Evolutionary conservation across 2,329 filamentous ascomycete genomes (phyloP), one percentile per base, ranked within the genome.

Genomic region (Rutstroemia sp.): DNA sequence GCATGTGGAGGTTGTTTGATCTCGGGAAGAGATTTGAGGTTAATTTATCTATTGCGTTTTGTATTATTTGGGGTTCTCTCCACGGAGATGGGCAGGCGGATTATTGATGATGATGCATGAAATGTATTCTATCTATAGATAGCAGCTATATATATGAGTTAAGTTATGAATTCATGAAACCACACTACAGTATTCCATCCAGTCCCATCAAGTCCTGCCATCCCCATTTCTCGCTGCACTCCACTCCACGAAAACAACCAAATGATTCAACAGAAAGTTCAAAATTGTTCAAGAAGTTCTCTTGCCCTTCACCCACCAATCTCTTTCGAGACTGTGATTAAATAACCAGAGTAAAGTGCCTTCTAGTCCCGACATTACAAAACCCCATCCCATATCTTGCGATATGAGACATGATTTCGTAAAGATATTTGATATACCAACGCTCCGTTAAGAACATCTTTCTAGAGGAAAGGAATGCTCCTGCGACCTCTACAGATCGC

Each of bases 381-480:
- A n/a, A 52, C 25, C 27, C 9, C 52, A 53, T 56, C 60, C 38
- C 51, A 58, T 64, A 60, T 58, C 63, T 57, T 51, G 48, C 46
- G 25, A 47, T 34, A 34, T 5, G 44, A 12, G 30, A 23, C 16
- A 16, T 10, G 19, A n/a, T 25, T 25, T n/a, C 4, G 16, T 30
- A 47, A 47, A 34, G 30, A 34, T 34, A 34, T 23, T 67, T 51
- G 64, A 67, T 70, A 65, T 90, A 70, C 87, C 86, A 88, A 87
- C 84, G 86, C 83, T 89, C 86, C 87, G 86, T 89, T 89, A 86
- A 86, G 84, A 78, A 75, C 78, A 80, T 77, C 74, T 78, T 82
- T 80, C 81, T 86, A 78, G 75, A 79, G 69, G 79, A 83, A 81
- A 78, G 52, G 47, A 74, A 74, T 80, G 83, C 76, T 79, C 86